A percentile compares a stretch with the other conserved stretches of the same genome.
Conservation (phyloP, 2,329 filamentous ascomycete species). For the Orbilia quercus region DNA sequence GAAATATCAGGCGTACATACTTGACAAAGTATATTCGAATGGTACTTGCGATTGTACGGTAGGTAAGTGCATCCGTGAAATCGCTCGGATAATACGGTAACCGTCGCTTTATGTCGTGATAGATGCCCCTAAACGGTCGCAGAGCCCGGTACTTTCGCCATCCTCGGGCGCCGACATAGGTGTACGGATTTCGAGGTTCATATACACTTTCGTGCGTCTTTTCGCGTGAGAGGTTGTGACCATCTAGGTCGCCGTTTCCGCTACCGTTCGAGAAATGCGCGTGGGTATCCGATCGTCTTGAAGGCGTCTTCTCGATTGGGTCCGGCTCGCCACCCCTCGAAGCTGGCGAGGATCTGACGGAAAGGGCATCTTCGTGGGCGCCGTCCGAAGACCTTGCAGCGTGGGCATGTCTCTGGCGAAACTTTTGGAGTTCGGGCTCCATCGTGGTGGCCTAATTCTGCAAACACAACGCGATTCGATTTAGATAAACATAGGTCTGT, state of each 20-base stretch:
- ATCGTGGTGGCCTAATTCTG: constrained; percentile 13
- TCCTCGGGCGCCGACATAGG: constrained; percentile 46
- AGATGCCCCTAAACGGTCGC: constrained; percentile 49
- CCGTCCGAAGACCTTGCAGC: constrained; percentile 5
- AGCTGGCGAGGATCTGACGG: constrained; percentile 18
- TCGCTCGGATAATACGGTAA: constrained; percentile 67
- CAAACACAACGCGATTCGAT: background rate
- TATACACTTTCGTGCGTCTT: constrained; percentile 51
- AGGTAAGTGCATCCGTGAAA: constrained; percentile 69
- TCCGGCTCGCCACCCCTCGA: constrained; percentile 7
- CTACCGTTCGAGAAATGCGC: constrained; percentile 2
- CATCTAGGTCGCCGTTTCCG: constrained; percentile 1
- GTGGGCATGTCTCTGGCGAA: constrained; percentile 33
- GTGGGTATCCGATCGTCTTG: constrained; percentile 20
- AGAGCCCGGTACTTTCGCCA: constrained; percentile 51
- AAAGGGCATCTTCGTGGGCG: constrained; percentile 35
- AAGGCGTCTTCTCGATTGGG: constrained; percentile 25
- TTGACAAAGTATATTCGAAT: constrained; percentile 72
- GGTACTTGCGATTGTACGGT: constrained; percentile 69
- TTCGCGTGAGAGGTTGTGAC: constrained; percentile 25
- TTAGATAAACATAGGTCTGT: background rate
- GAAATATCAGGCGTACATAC: constrained; percentile 59
- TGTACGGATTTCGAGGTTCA: constrained; percentile 44
- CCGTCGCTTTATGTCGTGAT: constrained; percentile 54
- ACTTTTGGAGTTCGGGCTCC: constrained; percentile 51